Evolutionary conservation across 2,329 filamentous ascomycete species (phyloP).

Genomic region (Rosellinia necatrix): DNA sequence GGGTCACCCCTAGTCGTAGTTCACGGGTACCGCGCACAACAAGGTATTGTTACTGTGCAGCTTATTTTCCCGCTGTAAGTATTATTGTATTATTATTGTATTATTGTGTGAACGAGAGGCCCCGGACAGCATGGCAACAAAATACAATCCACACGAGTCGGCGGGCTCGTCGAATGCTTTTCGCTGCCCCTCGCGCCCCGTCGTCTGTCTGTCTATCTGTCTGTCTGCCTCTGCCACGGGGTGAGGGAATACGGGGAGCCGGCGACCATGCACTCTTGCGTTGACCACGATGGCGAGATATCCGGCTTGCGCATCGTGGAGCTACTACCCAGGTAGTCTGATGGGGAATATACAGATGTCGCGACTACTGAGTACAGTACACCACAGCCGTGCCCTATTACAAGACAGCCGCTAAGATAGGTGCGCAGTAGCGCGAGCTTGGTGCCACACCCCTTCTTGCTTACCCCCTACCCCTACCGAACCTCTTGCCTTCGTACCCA

Average conservation of each 20-base stretch:
- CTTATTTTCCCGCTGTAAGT: conserved; percentile 2
- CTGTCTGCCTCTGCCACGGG: too few species aligned
- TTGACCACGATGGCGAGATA: not conserved
- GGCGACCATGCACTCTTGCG: too few species aligned
- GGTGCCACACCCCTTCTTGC: conserved; percentile 24
- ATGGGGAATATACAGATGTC: conserved; percentile 3
- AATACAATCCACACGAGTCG: not conserved
- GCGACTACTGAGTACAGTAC: not conserved
- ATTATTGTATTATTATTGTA: conserved; percentile 4
- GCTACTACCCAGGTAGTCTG: not conserved
- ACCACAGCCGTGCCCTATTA: too few species aligned
- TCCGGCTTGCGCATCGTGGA: not conserved
- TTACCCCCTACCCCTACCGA: conserved; percentile 18
- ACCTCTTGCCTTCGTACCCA: conserved; percentile 18
- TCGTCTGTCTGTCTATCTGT: not conserved
- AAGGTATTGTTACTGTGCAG: conserved; percentile 17
- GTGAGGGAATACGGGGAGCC: not conserved
- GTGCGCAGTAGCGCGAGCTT: conserved; percentile 19
- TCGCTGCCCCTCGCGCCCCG: not conserved
- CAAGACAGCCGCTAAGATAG: conserved; percentile 22
- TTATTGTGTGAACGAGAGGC: not conserved
- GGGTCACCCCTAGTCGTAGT: conserved; percentile 4
- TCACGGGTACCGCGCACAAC: not conserved
- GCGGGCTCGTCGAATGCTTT: not conserved
- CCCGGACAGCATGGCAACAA: not conserved